Conservation (phyloP, 2,329 filamentous ascomycete genomes). For the Alternaria arborescens region DNA sequence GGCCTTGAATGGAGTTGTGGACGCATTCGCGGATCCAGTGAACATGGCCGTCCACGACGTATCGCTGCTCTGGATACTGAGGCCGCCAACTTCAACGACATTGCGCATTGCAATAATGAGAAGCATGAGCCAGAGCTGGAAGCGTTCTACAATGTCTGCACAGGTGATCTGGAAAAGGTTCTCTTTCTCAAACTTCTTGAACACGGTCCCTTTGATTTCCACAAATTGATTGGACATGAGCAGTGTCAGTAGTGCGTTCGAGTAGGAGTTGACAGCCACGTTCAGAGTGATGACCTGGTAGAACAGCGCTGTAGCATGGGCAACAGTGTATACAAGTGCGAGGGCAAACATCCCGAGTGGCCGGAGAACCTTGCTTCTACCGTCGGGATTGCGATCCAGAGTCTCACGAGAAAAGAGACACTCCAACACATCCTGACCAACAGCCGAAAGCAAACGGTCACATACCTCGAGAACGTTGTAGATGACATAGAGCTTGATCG, state of each 20-base stretch:
- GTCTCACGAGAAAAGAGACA: constrained; percentile 95
- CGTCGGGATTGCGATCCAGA: constrained; percentile 83
- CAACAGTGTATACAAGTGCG: constrained; percentile 84
- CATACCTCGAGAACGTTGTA: constrained; percentile 96
- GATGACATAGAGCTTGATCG: constrained; percentile 98
- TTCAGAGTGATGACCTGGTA: constrained; percentile 98
- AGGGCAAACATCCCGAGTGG: constrained; percentile 92
- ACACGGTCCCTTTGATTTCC: constrained; percentile 97
- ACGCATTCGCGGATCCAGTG: constrained; percentile 53
- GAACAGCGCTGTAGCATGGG: constrained; percentile 87
- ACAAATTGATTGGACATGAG: constrained; percentile 98
- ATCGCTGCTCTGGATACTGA: constrained; percentile 63
- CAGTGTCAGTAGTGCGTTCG: constrained; percentile 90
- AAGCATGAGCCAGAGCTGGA: constrained; percentile 97
- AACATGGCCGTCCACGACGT: constrained; percentile 44
- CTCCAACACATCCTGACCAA: constrained; percentile 95
- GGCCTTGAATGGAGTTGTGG: constrained; percentile 63
- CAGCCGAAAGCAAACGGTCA: constrained; percentile 86
- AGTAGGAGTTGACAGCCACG: constrained; percentile 98
- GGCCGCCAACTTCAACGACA: constrained; percentile 90
- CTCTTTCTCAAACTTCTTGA: constrained; percentile 98
- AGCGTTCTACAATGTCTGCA: constrained; percentile 94
- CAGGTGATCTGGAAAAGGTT: constrained; percentile 97
- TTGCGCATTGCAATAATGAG: constrained; percentile 96
- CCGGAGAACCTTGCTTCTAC: constrained; percentile 87